Evolutionary conservation across 495 filamentous ascomycete species (phyloP), one percentile per base, ranked within the genome.

Genomic region (Podospora pseudocomata): DNA sequence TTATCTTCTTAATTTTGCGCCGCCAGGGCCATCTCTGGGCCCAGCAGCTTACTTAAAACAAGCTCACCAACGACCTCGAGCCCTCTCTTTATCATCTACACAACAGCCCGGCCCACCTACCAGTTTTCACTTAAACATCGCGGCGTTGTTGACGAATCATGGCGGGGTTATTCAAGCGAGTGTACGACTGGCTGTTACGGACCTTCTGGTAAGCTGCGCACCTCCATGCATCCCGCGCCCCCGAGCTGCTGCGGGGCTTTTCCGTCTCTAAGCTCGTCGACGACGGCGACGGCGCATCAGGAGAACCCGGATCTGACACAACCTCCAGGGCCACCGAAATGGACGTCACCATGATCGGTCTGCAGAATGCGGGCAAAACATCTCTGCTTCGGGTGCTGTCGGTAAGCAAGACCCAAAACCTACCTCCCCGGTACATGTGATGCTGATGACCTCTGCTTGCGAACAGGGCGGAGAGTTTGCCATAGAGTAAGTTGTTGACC

Each of bases 271-370:
- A 69, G 65, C 54, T 65, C 63, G 60, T 67, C 65, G 65, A 65
- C 60, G 60, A 55, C 11, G 26, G 34, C 39, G 39, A 5, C 39
- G 39, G 23, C 63, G 55, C 67, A 27, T 60, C 60, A 55, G 63
- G 39, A 19, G 26, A 27, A 20, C 55, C 28, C 5, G 39, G 64
- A 60, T 72, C 73, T 80, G 74, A 81, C 68, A 28, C 4, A 56
- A 65, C 66, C 63, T 57, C 39, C 73, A 99, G 95, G 95, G 92
- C 94, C 68, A 97, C 92, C 54, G 95, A 99, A 85, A 97, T 99
- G 92, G 94, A 99, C 79, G 92, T 99, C 78, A 99, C 95, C 69
- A 97, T 99, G 92, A 96, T 99, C 83, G 95, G 95, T 27, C 83
- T 99, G 78, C 95, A 99, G 78, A 99, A 99, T 82, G 95, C 95